These are phyloP conservation scores for Rhodamnia argentea DNA, from an alignment of 345 rosid species.

Conservation along the genomic window DNA sequence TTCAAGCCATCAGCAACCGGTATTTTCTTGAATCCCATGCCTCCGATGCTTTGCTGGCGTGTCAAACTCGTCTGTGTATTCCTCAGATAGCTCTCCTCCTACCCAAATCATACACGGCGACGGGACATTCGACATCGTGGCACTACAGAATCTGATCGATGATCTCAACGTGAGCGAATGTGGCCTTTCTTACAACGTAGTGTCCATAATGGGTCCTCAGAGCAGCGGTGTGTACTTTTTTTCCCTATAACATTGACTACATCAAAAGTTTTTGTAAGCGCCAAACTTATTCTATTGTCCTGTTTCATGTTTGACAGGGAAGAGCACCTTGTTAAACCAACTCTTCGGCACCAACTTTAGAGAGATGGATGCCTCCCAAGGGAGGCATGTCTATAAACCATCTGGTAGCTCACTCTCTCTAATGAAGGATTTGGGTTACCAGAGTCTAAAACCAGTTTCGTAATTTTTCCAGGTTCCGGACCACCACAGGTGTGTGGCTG, in stretches of 20 bases:
- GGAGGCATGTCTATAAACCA: constrained; percentile 47
- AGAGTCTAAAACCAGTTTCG: no score
- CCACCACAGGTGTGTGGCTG: constrained; percentile 95
- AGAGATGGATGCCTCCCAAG: constrained; percentile 97
- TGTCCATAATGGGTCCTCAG: constrained; percentile 97
- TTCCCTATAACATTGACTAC: neutral
- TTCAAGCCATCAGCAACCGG: no score
- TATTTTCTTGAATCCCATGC: no score
- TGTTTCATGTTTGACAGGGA: constrained; percentile 38
- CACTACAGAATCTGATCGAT: constrained; percentile 32
- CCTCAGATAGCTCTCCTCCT: no score
- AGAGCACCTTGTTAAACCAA: constrained; percentile 88
- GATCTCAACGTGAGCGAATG: constrained; percentile 66
- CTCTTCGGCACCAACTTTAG: constrained; percentile 84
- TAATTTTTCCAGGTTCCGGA: constrained; percentile 51
- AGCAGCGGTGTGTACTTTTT: constrained; percentile 69
- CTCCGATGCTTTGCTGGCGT: no score
- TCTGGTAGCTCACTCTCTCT: neutral
- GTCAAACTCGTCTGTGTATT: no score
- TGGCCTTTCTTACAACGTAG: constrained; percentile 86
- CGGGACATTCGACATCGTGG: no score
- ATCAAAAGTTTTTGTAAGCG: neutral
- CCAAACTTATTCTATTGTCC: no score
- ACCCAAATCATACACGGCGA: no score
- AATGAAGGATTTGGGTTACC: neutral